A percentile compares a stretch with the other conserved stretches of the same genome.
Evolutionary conservation across 2,329 filamentous ascomycete genomes (phyloP).

Genomic region (Achaetomium macrosporum): DNA sequence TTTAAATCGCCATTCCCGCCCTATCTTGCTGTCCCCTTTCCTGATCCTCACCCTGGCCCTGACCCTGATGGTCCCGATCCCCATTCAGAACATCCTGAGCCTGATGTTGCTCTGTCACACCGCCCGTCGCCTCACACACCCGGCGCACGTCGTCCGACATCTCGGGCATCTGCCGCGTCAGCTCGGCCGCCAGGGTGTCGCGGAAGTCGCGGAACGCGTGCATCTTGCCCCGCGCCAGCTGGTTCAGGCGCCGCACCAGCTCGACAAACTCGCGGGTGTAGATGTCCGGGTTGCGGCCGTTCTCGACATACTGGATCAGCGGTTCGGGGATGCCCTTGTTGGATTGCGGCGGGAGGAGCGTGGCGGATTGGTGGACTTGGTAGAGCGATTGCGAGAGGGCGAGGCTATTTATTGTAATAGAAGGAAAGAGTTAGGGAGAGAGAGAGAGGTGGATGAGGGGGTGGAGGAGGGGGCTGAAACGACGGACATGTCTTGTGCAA

Average conservation of each 20-base stretch:
- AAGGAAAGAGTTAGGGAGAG: too few relatives aligned
- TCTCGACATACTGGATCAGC: slow-evolving; percentile 63
- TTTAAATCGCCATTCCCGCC: too few relatives aligned
- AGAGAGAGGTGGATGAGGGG: slow-evolving; percentile 8
- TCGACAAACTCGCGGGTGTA: slow-evolving; percentile 71
- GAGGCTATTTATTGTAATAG: too few relatives aligned
- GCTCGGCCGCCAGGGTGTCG: slow-evolving; percentile 56
- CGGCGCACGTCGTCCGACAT: slow-evolving; percentile 46
- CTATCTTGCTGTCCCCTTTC: neutral
- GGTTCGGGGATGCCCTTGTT: slow-evolving; percentile 51
- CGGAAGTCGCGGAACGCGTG: slow-evolving; percentile 55
- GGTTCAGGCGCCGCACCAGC: slow-evolving; percentile 59
- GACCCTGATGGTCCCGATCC: too few relatives aligned
- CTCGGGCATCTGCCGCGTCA: slow-evolving; percentile 51
- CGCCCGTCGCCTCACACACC: slow-evolving; percentile 44
- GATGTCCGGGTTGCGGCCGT: slow-evolving; percentile 66
- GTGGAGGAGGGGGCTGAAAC: slow-evolving; percentile 28
- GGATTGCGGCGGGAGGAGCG: slow-evolving; percentile 29
- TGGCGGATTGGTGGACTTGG: slow-evolving; percentile 29
- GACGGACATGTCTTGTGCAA: slow-evolving; percentile 46
- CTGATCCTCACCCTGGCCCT: neutral
- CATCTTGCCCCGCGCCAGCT: slow-evolving; percentile 60
- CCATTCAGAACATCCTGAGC: too few relatives aligned
- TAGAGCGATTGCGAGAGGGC: slow-evolving; percentile 20
- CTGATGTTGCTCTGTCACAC: neutral